Evolutionary conservation across 352 stramenopile species (phyloP), one percentile per base, ranked within the genome.

Genomic region (Pythium brachiatum): DNA sequence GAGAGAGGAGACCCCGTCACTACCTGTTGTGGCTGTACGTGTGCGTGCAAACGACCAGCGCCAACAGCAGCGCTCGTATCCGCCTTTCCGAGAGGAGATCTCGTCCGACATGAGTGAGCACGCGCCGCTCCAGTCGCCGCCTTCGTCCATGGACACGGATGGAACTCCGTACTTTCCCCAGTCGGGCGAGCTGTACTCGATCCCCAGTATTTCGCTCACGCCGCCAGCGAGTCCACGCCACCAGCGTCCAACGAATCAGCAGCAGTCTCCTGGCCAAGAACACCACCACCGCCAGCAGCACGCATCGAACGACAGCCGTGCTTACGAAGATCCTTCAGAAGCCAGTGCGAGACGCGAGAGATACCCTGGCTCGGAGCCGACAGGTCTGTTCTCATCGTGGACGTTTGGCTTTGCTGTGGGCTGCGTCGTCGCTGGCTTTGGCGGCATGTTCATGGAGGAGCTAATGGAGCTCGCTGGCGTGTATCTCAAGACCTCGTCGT

Each of bases 381-480:
- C 13, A 15, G 34, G 34, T 4, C 18, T 25, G 7, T 74, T 88
- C 56, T 68, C 81, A 20, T 60, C 57, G 27, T 86, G 75, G 79
- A 79, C 70, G 55, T 23, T 87, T 6, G 64, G 73, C 1, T 73
- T 86, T 18, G 53, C 88, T 23, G 39, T 52, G 4, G 61, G 57
- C 53, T 91, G 76, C 41, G 36, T 80, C 2, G 53, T 74, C 21
- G 53, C 84, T 25, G 81, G 81, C 0, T 57, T 75, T 0, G 53
- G 76, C 15, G 81, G 81, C 0, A 86, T 87, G 60, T 86, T 81
- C 58, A 61, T 86, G 5, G 76, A 88, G 38, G 72, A 88, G 41
- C 34, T 87, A 1, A 60, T 90, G 59, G 38, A 69, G 12, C 8
- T 79, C 1, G 21, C 64, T 11, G 67, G 72, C 9, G 55, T 77